Evolutionary conservation across 352 stramenopile species (phyloP).

Genomic region (Phytophthora macrochlamydospora): DNA sequence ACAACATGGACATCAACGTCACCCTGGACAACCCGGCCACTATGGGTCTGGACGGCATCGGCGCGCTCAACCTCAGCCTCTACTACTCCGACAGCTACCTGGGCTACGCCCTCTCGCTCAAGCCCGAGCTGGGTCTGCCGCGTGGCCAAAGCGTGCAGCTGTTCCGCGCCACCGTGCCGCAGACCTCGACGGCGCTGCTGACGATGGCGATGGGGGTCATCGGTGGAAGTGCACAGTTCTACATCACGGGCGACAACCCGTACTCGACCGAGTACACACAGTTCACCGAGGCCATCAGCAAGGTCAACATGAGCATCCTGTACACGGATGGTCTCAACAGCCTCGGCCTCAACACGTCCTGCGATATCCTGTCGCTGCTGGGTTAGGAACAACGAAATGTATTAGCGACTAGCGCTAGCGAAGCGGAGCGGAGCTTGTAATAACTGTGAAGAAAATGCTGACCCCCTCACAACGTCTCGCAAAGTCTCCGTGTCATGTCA

Average conservation of each 20-base stretch:
- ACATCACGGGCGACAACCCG: slow-evolving; percentile 56
- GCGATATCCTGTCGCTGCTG: slow-evolving; percentile 41
- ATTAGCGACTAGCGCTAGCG: slow-evolving; percentile 10
- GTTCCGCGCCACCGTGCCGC: slow-evolving; percentile 51
- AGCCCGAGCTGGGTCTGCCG: slow-evolving; percentile 50
- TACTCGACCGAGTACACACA: slow-evolving; percentile 47
- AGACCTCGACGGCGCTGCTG: slow-evolving; percentile 34
- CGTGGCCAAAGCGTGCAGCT: slow-evolving; percentile 53
- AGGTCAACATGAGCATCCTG: slow-evolving; percentile 65
- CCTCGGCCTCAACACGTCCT: slow-evolving; percentile 41
- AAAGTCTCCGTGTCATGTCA: no score
- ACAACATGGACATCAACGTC: slow-evolving; percentile 46
- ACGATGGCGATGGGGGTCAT: slow-evolving; percentile 52
- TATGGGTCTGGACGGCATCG: slow-evolving; percentile 63
- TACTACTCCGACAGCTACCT: slow-evolving; percentile 70
- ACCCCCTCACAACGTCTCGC: no score
- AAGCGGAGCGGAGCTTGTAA: slow-evolving; percentile 14
- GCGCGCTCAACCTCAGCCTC: slow-evolving; percentile 69
- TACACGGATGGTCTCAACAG: slow-evolving; percentile 60
- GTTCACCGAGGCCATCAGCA: slow-evolving; percentile 44
- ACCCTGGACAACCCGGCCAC: slow-evolving; percentile 53
- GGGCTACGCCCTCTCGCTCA: slow-evolving; percentile 56
- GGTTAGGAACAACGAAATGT: slow-evolving; percentile 21
- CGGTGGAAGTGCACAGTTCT: slow-evolving; percentile 48
- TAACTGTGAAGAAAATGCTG: slow-evolving; percentile 12